Evolutionary conservation across 495 filamentous ascomycete genomes (phyloP).

Genomic region (Acidiella bohemica): DNA sequence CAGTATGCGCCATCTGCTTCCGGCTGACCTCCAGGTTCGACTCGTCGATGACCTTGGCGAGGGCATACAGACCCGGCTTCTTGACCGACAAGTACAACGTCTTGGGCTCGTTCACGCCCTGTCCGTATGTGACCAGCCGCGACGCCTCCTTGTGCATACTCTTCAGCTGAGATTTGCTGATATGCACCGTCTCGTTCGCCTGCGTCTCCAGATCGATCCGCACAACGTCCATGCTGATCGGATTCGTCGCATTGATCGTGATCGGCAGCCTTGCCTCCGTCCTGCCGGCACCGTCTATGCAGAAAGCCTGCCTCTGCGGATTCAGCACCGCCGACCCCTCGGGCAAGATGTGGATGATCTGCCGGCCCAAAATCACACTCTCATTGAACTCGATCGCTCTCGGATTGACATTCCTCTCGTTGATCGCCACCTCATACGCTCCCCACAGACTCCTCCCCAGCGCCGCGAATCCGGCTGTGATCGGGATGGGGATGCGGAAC

Average conservation of each 20-base stretch:
- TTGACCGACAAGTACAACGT: slow-evolving; percentile 51
- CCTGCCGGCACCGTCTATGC: slow-evolving; percentile 51
- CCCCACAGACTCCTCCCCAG: slow-evolving; percentile 58
- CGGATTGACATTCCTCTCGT: slow-evolving; percentile 75
- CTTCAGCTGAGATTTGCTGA: slow-evolving; percentile 57
- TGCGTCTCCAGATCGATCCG: slow-evolving; percentile 72
- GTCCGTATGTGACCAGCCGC: slow-evolving; percentile 35
- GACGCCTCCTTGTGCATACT: slow-evolving; percentile 49
- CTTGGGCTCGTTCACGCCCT: slow-evolving; percentile 27
- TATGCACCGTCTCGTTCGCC: slow-evolving; percentile 59
- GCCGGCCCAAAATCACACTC: slow-evolving; percentile 83
- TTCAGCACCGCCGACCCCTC: slow-evolving; percentile 91
- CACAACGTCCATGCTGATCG: slow-evolving; percentile 69
- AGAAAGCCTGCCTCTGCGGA: slow-evolving; percentile 61
- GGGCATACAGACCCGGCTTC: slow-evolving; percentile 72
- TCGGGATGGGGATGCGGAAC: slow-evolving; percentile 69
- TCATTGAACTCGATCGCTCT: slow-evolving; percentile 74
- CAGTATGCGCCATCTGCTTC: slow-evolving; percentile 48
- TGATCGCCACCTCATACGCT: slow-evolving; percentile 80
- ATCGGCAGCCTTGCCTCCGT: slow-evolving; percentile 60
- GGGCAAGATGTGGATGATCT: slow-evolving; percentile 91
- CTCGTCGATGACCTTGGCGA: slow-evolving; percentile 76
- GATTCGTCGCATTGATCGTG: slow-evolving; percentile 80
- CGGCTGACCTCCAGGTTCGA: slow-evolving; percentile 83
- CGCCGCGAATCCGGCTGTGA: slow-evolving; percentile 53